Evolutionary conservation across 495 filamentous ascomycete species (phyloP).

Genomic region (Penicillium macrosclerotiorum): DNA sequence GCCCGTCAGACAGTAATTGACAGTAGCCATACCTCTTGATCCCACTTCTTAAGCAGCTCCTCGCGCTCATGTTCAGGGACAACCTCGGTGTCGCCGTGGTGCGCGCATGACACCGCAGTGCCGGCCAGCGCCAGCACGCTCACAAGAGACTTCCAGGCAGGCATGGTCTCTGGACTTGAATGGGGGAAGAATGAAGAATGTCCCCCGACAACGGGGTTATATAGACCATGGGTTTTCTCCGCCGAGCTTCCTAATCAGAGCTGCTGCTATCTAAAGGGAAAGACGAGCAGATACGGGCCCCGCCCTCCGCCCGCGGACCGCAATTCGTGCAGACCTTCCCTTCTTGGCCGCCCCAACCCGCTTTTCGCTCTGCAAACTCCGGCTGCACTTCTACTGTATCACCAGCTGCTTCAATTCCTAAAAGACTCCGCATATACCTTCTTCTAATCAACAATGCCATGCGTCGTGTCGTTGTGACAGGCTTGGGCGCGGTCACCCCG

Average conservation of each 20-base stretch:
- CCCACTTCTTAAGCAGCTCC: slow-evolving; percentile 52
- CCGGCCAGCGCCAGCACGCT: slow-evolving; percentile 38
- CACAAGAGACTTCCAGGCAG: slow-evolving; percentile 28
- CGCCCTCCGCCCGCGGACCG: slow-evolving; percentile 12
- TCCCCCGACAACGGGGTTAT: too few relatives aligned
- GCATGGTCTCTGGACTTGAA: slow-evolving; percentile 12
- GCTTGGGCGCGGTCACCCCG: slow-evolving; percentile 88
- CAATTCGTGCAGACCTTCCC: slow-evolving; percentile 47
- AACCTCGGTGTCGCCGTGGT: slow-evolving; percentile 39
- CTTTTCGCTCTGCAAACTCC: slow-evolving; percentile 10
- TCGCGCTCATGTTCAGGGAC: slow-evolving; percentile 42
- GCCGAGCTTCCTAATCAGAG: slow-evolving; percentile 19
- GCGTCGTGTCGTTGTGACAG: slow-evolving; percentile 94
- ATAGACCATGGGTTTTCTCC: slow-evolving; percentile 11
- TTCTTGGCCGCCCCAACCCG: slow-evolving; percentile 32
- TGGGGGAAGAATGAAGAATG: slow-evolving; percentile 16
- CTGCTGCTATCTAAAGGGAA: slow-evolving; percentile 22
- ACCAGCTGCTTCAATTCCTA: too few relatives aligned
- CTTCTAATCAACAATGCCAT: slow-evolving; percentile 51
- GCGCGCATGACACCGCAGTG: slow-evolving; percentile 34
- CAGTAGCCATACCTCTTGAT: slow-evolving; percentile 42
- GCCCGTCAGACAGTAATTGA: too few relatives aligned
- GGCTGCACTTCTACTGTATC: slow-evolving; percentile 8
- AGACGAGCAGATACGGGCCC: slow-evolving; percentile 22
- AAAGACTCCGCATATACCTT: too few relatives aligned